Percentiles rank a stretch among this genome's conserved stretches.
phyloP scores from a whole-genome alignment of 176 grass and related monocot species.

The Oryza meridionalis region DNA sequence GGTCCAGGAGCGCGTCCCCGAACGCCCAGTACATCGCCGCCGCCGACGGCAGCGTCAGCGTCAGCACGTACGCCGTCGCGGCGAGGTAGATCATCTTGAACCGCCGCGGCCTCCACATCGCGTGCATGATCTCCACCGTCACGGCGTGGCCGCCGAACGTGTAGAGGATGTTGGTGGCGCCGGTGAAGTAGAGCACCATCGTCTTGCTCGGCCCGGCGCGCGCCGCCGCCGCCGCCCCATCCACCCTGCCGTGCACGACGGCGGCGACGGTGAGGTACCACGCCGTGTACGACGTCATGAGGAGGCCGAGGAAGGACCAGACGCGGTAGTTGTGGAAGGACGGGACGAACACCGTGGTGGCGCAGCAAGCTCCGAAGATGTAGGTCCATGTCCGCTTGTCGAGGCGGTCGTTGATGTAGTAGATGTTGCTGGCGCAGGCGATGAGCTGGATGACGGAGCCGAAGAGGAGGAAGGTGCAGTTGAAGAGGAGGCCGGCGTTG shows the following conservation, averaged over 20 bases:
- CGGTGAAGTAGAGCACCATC: conserved; percentile 96
- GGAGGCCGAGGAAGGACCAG: conserved; percentile 92
- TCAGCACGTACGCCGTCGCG: conserved; percentile 83
- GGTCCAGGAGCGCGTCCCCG: conserved; percentile 81
- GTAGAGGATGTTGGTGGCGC: conserved; percentile 98
- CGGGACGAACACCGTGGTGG: conserved; percentile 92
- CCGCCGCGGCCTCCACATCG: conserved; percentile 98
- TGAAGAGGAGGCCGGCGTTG: conserved; percentile 88
- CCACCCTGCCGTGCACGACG: conserved; percentile 67
- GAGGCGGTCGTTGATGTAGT: conserved; percentile 93
- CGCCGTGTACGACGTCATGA: conserved; percentile 90
- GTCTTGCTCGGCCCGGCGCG: conserved; percentile 74
- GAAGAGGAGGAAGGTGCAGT: conserved; percentile 98
- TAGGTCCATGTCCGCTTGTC: conserved; percentile 99
- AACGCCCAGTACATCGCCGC: conserved; percentile 97
- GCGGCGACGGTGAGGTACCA: conserved; percentile 92
- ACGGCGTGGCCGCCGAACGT: conserved; percentile 99
- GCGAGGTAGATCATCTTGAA: conserved; percentile 92
- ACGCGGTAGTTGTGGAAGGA: conserved; percentile 98
- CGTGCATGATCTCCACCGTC: conserved; percentile 99
- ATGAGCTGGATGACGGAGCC: conserved; percentile 99
- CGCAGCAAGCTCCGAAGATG: conserved; percentile 97
- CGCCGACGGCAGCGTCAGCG: conserved; percentile 85
- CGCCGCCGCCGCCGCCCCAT: conserved; percentile 46
- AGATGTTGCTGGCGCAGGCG: conserved; percentile 98